Evolutionary conservation across 192 early-diverging fungal species (phyloP).

Genomic region (Chytriomyces hyalinus): DNA sequence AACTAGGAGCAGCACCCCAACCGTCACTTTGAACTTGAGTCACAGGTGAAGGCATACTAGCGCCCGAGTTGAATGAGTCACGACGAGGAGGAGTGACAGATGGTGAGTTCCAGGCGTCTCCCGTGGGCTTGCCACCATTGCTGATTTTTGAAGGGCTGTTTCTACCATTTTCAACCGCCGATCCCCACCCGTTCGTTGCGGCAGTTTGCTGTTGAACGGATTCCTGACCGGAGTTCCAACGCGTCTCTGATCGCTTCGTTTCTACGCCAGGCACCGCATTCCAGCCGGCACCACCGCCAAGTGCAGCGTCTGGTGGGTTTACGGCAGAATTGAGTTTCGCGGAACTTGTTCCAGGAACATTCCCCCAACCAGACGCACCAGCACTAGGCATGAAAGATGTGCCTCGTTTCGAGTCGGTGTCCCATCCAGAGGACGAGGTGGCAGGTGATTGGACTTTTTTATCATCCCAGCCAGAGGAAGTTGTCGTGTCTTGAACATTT

Average conservation of each 20-base stretch:
- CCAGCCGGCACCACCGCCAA: background rate
- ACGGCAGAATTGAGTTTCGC: background rate
- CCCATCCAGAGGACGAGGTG: too few species aligned
- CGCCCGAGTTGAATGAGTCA: background rate
- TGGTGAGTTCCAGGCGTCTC: background rate
- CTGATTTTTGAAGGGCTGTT: conserved; percentile 5
- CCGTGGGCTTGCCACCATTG: background rate
- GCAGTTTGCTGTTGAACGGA: background rate
- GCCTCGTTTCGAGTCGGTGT: too few species aligned
- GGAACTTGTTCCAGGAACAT: background rate
- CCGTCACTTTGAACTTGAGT: background rate
- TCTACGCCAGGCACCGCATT: conserved; percentile 14
- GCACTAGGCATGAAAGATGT: background rate
- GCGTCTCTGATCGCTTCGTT: too few species aligned
- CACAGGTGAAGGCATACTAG: too few species aligned
- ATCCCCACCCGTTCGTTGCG: background rate
- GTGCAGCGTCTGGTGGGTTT: background rate
- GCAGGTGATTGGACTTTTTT: too few species aligned
- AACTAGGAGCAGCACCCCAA: background rate
- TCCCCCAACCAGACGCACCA: conserved; percentile 12
- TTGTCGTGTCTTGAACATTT: too few species aligned
- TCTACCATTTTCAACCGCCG: background rate
- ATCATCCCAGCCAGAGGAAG: too few species aligned
- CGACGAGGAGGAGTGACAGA: background rate
- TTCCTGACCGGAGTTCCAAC: background rate